A percentile compares a stretch with the other conserved stretches of the same genome.
Conservation (phyloP, 805 yeast species). For the Teunomyces aglyptinius region DNA sequence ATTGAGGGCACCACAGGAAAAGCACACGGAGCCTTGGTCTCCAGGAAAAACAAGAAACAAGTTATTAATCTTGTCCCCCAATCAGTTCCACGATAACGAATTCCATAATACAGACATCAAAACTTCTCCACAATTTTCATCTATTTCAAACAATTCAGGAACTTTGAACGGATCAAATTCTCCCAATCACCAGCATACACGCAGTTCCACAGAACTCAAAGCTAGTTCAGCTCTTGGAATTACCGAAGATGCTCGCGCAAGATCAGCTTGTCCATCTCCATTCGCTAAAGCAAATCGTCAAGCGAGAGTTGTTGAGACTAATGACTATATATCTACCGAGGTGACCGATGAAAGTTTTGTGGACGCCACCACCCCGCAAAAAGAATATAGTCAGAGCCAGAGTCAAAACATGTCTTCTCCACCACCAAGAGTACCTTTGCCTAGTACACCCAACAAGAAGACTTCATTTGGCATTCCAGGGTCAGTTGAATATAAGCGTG, state of each 20-base stretch:
- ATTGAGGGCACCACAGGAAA: slow-evolving; percentile 10
- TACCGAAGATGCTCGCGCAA: slow-evolving; percentile 19
- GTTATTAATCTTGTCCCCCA: slow-evolving; percentile 38
- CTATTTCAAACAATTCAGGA: not conserved
- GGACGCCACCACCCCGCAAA: slow-evolving; percentile 16
- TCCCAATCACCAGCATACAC: not conserved
- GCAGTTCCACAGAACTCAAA: slow-evolving; percentile 1
- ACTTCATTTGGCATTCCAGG: slow-evolving; percentile 12
- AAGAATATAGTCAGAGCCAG: not conserved
- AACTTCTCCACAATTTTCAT: slow-evolving; percentile 3
- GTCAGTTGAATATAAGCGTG: slow-evolving; percentile 7
- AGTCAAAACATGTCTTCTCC: slow-evolving; percentile 27
- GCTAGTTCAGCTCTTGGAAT: slow-evolving; percentile 8
- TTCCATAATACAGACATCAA: slow-evolving; percentile 21
- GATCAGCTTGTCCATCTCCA: slow-evolving; percentile 38
- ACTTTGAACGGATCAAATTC: not conserved
- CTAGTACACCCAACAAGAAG: slow-evolving; percentile 25
- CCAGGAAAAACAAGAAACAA: slow-evolving; percentile 22
- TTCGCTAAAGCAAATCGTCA: slow-evolving; percentile 43
- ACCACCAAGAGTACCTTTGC: slow-evolving; percentile 36
- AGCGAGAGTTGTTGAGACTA: slow-evolving; percentile 43
- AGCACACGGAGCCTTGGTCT: slow-evolving; percentile 1
- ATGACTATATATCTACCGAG: slow-evolving; percentile 18
- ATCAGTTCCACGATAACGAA: slow-evolving; percentile 35
- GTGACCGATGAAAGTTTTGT: slow-evolving; percentile 11